Conservation (phyloP, 805 yeast species). For the Nakazawaea ambrosiae region DNA sequence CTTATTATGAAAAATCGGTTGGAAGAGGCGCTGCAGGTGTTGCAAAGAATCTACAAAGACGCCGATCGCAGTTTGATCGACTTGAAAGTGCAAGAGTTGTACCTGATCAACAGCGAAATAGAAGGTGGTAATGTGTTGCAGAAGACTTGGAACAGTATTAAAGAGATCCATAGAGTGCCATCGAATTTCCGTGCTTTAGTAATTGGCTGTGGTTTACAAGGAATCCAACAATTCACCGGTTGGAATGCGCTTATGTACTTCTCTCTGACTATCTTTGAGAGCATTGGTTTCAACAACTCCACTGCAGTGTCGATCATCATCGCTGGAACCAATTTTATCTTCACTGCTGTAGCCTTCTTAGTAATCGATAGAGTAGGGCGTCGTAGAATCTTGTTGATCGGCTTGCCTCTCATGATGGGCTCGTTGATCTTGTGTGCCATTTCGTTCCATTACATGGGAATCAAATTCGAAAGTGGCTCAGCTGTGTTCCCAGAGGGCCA, state of each 20-base stretch:
- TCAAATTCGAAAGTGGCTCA: slow-evolving; percentile 24
- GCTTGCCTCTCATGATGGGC: slow-evolving; percentile 38
- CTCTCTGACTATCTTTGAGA: slow-evolving; percentile 46
- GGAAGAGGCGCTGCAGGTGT: slow-evolving; percentile 32
- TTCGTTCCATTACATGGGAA: slow-evolving; percentile 37
- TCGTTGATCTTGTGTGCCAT: slow-evolving; percentile 45
- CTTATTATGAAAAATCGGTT: slow-evolving; percentile 37
- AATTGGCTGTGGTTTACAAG: slow-evolving; percentile 51
- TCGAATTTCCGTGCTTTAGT: slow-evolving; percentile 46
- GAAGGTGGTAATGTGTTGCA: slow-evolving; percentile 17
- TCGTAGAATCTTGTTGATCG: slow-evolving; percentile 36
- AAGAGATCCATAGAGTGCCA: slow-evolving; percentile 31
- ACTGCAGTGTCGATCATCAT: slow-evolving; percentile 47
- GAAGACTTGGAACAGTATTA: slow-evolving; percentile 33
- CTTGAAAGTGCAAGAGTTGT: slow-evolving; percentile 37
- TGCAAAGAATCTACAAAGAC: slow-evolving; percentile 29
- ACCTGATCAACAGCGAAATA: slow-evolving; percentile 14
- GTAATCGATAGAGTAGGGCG: slow-evolving; percentile 47
- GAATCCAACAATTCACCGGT: slow-evolving; percentile 51
- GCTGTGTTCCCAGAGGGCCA: slow-evolving; percentile 14
- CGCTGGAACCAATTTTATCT: slow-evolving; percentile 49
- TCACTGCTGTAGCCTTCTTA: slow-evolving; percentile 41
- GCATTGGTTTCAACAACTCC: slow-evolving; percentile 44
- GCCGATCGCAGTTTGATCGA: slow-evolving; percentile 31
- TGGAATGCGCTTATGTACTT: slow-evolving; percentile 54